Evolutionary conservation across 2,329 filamentous ascomycete genomes (phyloP).

Genomic region (Diplodia mutila): DNA sequence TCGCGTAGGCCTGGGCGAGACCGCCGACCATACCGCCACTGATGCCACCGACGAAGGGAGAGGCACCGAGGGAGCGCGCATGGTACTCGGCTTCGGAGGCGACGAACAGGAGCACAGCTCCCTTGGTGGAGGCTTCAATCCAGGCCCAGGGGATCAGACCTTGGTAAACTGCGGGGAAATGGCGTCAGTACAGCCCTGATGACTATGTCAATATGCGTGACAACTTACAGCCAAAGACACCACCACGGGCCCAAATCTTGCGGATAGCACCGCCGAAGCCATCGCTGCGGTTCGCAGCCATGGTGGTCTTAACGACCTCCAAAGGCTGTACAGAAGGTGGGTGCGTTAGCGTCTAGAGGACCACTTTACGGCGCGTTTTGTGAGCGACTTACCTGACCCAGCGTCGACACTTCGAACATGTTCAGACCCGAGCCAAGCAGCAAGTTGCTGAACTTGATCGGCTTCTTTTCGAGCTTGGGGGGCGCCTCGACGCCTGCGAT

Average conservation of each 20-base stretch:
- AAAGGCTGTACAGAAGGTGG: conserved; percentile 67
- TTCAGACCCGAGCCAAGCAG: conserved; percentile 91
- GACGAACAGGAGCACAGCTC: conserved; percentile 97
- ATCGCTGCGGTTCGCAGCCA: conserved; percentile 94
- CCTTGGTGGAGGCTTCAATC: conserved; percentile 99
- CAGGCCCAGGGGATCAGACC: conserved; percentile 99
- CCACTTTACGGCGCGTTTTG: background rate
- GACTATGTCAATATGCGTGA: conserved; percentile 33
- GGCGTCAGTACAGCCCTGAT: conserved; percentile 7
- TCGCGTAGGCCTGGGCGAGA: conserved; percentile 97
- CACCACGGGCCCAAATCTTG: conserved; percentile 92
- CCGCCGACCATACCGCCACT: conserved; percentile 88
- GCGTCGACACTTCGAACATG: conserved; percentile 82
- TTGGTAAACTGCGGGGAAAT: conserved; percentile 78
- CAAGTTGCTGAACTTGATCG: conserved; percentile 99
- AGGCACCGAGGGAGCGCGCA: conserved; percentile 79
- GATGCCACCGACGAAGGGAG: conserved; percentile 88
- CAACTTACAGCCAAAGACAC: conserved; percentile 86
- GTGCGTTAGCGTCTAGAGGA: conserved; percentile 46
- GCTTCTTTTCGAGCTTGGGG: conserved; percentile 90
- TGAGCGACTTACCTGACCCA: conserved; percentile 61
- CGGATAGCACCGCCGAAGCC: conserved; percentile 79
- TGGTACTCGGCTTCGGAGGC: conserved; percentile 97
- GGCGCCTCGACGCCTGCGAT: conserved; percentile 55
- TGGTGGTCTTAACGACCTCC: conserved; percentile 99